These are phyloP conservation scores for Hymenoscyphus occultus DNA, from an alignment of 2,329 filamentous ascomycete genomes.

Conservation along the genomic window DNA sequence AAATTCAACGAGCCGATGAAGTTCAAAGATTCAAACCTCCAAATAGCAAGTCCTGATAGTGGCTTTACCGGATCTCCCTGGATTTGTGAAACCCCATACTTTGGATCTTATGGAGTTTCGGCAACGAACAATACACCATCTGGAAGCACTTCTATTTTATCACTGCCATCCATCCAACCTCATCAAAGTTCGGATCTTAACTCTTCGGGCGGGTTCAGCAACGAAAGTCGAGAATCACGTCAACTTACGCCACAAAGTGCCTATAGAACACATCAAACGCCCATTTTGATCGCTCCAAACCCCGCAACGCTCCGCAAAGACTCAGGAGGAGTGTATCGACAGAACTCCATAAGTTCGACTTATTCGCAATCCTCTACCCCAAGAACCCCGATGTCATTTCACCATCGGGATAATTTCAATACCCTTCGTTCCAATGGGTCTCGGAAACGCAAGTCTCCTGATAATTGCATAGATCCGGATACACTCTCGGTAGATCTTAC, in stretches of 20 bases:
- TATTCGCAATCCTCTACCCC: slow-evolving; percentile 23
- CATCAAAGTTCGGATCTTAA: slow-evolving; percentile 22
- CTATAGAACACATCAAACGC: slow-evolving; percentile 19
- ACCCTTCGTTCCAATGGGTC: slow-evolving; percentile 19
- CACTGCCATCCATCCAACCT: slow-evolving; percentile 21
- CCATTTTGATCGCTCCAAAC: slow-evolving; percentile 30
- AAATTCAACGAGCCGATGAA: slow-evolving; percentile 28
- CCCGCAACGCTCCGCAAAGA: slow-evolving; percentile 22
- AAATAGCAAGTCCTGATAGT: slow-evolving; percentile 22
- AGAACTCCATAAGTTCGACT: slow-evolving; percentile 27
- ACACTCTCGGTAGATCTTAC: slow-evolving; percentile 24
- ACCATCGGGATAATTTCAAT: slow-evolving; percentile 11
- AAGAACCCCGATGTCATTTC: slow-evolving; percentile 23
- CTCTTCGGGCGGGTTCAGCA: slow-evolving; percentile 22
- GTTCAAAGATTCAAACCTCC: slow-evolving; percentile 23
- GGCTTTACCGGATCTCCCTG: slow-evolving; percentile 22
- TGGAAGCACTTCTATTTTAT: slow-evolving; percentile 17
- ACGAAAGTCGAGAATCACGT: slow-evolving; percentile 18
- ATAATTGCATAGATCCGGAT: slow-evolving; percentile 16
- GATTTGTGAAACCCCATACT: slow-evolving; percentile 23
- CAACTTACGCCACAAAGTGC: slow-evolving; percentile 17
- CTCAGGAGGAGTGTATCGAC: slow-evolving; percentile 19
- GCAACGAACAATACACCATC: slow-evolving; percentile 19
- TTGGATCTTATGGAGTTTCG: slow-evolving; percentile 29
- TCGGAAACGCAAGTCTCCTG: slow-evolving; percentile 28